Evolutionary conservation across 2,329 filamentous ascomycete genomes (phyloP), one percentile per base, ranked within the genome.

Genomic region (Calonectria ilicicola): DNA sequence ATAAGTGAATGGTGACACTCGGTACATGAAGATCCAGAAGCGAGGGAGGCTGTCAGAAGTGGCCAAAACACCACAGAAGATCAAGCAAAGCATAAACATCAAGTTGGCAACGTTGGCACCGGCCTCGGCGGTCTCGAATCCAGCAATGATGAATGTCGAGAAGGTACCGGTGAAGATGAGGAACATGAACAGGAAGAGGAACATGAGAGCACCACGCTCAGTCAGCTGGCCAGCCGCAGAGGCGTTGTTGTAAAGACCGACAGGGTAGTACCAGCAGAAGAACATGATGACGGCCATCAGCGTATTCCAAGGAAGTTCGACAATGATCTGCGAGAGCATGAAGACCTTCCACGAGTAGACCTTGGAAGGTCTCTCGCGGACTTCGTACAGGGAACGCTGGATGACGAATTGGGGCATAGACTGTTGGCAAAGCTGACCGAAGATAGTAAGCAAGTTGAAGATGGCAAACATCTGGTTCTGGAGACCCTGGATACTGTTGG

Each of bases 401-500:
- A 93, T 91, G 77, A 97, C 93, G 77, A 97, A 97, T 78, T 95
- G 93, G 1, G 95, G 95, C 93, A 97, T 96, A 47, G 93, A 93
- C 80, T 95, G 93, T 81, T 95, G 92, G 5, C 93, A 90, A 40
- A 96, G 87, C 79, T 95, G 92, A 74, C 93, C 93, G 81, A 98
- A 97, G 81, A 97, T 91, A 51, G 93, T 96, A 70, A 94, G 87
- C 69, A 96, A 85, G 89, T 96, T 94, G 88, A 97, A 97, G 75
- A 97, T 93, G 81, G 92, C 90, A 82, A 97, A 97, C 88, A 96
- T 92, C 78, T 96, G 93, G 85, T 97, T 96, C 83, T 96, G 94
- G 15, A 97, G 87, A 66, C 95, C 95, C 80, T 95, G 93, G 49
- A 93, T 89, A 12, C 91, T 92, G 84, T 92, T 92, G 35, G 91